Base-by-base conservation (phyloP, 2,329 filamentous ascomycete species). In the Cyclaneusma minus region DNA sequence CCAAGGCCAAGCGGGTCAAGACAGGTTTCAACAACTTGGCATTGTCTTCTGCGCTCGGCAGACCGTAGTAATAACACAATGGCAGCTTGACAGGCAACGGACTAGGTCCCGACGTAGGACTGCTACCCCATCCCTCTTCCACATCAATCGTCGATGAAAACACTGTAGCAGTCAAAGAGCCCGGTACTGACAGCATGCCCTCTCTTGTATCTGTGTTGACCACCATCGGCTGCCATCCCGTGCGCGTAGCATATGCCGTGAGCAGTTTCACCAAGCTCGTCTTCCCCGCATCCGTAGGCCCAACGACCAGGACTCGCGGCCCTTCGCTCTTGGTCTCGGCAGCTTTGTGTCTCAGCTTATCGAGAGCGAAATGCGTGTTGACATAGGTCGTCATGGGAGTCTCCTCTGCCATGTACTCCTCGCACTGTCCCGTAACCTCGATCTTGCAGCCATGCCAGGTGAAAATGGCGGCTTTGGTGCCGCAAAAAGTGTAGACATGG, bases 391-490 rank as follows among this genome's bases (percentile, higher is more conserved):
- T 68, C 59, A 85, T 78, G 3, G 82, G 78, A 16, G 84, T 91
- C 45, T 89, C 81, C 42, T 82, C 75, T 0, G 80, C 72, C 6
- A 58, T 62, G 42, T 79, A 79, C 46, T 79, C 74, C 22, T 48
- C 45, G 32, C 47, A 49, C 13, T 31, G 12, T 3, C 75, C 74
- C 22, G 63, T 69, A 32, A 94, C 62, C 50, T 94, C 81, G 33
- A 98, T 57, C 28, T 72, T 72, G 53, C 84, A 94, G 41, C 89
- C 87, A 44, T 87, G 73, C 77, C 83, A 93, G 26, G 85, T 92
- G 50, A 81, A 81, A 43, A 98, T 77, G 34, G 87, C 85, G 31
- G 80, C 79, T 56, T 91, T 91, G 39, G 68, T 68, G 29, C 82
- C 80, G 23, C 68, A 65, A 51, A 98, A 87, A 16, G 64, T 74